Percentiles rank a stretch among this genome's conserved stretches.
These are phyloP conservation scores for Solanum clarkiae DNA, from an alignment of 257 asterid species.

Conservation along the genomic window DNA sequence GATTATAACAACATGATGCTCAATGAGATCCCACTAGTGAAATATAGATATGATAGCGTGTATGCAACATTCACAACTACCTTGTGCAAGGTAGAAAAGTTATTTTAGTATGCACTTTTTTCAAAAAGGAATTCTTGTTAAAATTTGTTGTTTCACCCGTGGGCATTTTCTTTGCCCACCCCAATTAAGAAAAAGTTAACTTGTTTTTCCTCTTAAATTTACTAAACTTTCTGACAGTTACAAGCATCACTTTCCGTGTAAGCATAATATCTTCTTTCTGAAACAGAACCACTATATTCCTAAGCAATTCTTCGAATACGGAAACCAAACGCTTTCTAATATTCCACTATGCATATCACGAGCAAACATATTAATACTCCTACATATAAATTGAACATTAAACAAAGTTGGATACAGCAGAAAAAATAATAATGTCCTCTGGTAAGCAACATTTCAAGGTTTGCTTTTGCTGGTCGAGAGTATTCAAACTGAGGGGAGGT, in stretches of 20 bases:
- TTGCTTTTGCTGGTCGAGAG: conserved; percentile 6
- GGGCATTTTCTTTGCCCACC: not conserved
- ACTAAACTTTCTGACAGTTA: not conserved
- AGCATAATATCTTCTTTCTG: not conserved
- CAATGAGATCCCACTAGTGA: not conserved
- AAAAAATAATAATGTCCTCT: not conserved
- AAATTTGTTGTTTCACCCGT: not conserved
- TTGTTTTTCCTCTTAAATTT: not conserved
- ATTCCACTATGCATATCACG: not conserved
- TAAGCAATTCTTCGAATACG: not conserved
- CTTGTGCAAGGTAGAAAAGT: not conserved
- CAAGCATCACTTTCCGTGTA: not conserved
- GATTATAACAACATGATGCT: not conserved
- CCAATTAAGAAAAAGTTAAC: not conserved
- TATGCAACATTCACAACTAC: not conserved
- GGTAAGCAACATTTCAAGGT: conserved; percentile 9
- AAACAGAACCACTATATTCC: not conserved
- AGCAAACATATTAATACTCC: not conserved
- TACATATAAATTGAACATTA: not conserved
- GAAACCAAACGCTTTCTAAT: not conserved
- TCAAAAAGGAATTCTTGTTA: not conserved
- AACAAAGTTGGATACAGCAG: not conserved
- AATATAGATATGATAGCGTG: too few species aligned
- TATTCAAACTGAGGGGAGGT: not conserved
- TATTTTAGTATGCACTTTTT: not conserved